Conservation (phyloP, 306 rosid species). For the Medicago arabica region DNA sequence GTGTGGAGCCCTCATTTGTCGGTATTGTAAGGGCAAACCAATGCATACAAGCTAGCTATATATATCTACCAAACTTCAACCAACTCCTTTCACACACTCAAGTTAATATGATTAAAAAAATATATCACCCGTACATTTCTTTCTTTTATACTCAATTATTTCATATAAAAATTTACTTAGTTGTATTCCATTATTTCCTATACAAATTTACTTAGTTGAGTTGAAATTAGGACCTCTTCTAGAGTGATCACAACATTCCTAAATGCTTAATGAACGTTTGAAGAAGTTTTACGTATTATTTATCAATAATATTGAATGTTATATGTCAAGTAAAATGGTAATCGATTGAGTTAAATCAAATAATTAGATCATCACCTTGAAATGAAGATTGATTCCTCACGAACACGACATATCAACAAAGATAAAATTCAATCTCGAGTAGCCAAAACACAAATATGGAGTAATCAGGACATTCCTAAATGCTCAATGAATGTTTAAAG, state of each 20-base stretch:
- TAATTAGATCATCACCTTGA: no score
- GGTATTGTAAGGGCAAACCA: constrained; percentile 44
- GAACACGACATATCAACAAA: no score
- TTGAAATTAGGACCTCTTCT: neutral
- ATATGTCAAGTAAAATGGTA: no score
- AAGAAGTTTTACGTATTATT: neutral
- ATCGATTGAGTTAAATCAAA: no score
- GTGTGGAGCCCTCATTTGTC: constrained; percentile 52
- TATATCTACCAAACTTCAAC: constrained; percentile 61
- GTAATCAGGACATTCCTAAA: no score
- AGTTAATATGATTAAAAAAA: constrained; percentile 3
- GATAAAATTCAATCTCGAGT: no score
- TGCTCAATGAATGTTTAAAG: no score
- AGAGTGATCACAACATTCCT: neutral
- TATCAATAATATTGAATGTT: neutral
- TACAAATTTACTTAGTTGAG: neutral
- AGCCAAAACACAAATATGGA: no score
- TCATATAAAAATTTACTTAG: neutral
- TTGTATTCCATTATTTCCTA: no score
- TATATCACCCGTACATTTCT: neutral
- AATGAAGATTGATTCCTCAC: no score
- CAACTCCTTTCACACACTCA: constrained; percentile 52
- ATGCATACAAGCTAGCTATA: constrained; percentile 43
- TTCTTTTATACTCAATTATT: neutral
- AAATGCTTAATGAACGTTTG: neutral